phyloP scores from a whole-genome alignment of 495 filamentous ascomycete species.

The Tuber indicum region DNA sequence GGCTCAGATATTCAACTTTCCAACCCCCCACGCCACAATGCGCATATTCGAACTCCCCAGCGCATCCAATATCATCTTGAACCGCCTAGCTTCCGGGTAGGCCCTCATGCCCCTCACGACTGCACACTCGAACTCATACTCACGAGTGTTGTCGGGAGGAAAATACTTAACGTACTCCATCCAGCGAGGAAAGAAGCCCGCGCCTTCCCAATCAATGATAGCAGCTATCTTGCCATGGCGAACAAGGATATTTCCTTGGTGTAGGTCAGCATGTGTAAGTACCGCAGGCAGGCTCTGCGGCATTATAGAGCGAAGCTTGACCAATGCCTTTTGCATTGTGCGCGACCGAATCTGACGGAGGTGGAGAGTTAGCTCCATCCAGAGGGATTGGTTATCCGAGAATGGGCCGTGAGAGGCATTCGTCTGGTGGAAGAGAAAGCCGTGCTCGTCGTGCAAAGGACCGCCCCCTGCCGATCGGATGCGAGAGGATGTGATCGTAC shows the following conservation, averaged over 20 bases:
- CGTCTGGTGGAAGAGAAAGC: background rate
- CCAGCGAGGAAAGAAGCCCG: constrained; percentile 43
- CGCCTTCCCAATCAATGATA: constrained; percentile 44
- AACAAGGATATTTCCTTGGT: constrained; percentile 43
- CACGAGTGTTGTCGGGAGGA: background rate
- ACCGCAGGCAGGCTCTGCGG: background rate
- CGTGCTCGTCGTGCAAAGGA: background rate
- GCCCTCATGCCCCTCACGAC: background rate
- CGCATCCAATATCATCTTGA: background rate
- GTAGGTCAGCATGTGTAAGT: constrained; percentile 42
- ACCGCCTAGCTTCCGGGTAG: background rate
- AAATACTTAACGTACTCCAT: constrained; percentile 38
- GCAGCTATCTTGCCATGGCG: constrained; percentile 33
- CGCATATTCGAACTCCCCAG: background rate
- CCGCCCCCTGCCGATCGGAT: background rate
- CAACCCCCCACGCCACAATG: background rate
- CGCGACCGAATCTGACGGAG: background rate
- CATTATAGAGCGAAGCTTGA: background rate
- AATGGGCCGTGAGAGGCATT: background rate
- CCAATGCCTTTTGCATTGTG: background rate
- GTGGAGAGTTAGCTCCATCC: background rate
- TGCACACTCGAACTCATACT: background rate
- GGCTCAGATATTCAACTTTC: background rate
- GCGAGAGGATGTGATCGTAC: background rate
- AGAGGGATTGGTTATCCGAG: background rate